Conservation (phyloP, 192 early-diverging fungal species). For the Thamnidium elegans region DNA sequence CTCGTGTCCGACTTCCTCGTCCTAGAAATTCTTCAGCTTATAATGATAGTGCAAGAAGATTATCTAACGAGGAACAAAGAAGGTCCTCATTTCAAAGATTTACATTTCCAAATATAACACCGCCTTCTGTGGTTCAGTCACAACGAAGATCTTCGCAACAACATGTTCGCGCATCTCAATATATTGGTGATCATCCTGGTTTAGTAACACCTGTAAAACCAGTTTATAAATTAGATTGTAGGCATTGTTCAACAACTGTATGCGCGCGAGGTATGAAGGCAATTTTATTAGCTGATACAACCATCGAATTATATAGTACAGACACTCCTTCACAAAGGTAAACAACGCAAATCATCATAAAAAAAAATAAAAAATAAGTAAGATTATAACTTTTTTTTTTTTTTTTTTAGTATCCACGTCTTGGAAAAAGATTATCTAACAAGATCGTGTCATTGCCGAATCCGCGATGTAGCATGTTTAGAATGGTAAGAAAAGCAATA, state of each 20-base stretch:
- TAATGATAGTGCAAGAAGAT: not conserved
- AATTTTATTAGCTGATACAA: conserved; percentile 72
- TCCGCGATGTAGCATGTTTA: conserved; percentile 77
- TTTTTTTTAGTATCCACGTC: conserved; percentile 57
- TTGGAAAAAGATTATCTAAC: conserved; percentile 80
- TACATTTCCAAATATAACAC: conserved; percentile 3
- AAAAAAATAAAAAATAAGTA: not conserved
- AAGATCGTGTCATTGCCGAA: conserved; percentile 71
- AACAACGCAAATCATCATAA: not conserved
- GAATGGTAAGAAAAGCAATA: conserved; percentile 52
- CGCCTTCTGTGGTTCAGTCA: conserved; percentile 5
- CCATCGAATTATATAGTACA: conserved; percentile 72
- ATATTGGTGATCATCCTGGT: not conserved
- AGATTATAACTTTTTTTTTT: not conserved
- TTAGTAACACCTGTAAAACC: conserved; percentile 52
- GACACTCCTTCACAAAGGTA: conserved; percentile 65
- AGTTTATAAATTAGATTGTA: conserved; percentile 68
- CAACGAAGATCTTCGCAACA: not conserved
- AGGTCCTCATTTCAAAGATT: not conserved
- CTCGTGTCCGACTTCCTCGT: conserved; percentile 15
- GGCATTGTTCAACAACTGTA: conserved; percentile 57
- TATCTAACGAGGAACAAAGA: not conserved
- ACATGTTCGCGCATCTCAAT: not conserved
- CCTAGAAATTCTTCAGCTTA: conserved; percentile 2
- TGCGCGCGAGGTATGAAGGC: conserved; percentile 82